Conservation (phyloP, 371 early-diverging fungal species). For the Mortierella sp. region DNA sequence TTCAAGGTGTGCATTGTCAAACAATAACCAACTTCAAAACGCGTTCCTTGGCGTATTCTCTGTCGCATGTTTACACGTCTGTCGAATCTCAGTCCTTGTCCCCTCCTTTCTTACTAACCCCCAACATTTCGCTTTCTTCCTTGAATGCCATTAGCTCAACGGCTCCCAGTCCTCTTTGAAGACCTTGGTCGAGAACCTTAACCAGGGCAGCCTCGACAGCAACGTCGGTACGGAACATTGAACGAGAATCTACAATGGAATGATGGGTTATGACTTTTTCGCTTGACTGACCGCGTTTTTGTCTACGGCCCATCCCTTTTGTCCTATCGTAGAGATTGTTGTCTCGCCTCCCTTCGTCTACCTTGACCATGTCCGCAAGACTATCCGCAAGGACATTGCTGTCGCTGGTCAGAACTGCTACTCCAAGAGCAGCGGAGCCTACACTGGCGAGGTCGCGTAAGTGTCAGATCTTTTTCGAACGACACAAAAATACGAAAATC, state of each 20-base stretch:
- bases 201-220: conserved; percentile 66
- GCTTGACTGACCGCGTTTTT: neutral
- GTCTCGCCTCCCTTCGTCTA: conserved; percentile 97
- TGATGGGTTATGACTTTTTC: neutral
- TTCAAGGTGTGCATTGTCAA: conserved; percentile 53
- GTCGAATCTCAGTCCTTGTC: neutral
- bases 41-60: too few relatives aligned
- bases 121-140: neutral
- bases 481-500: neutral
- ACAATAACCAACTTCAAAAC: too few relatives aligned
- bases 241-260: neutral
- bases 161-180: conserved; percentile 81
- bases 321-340: conserved; percentile 84
- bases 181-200: conserved; percentile 80
- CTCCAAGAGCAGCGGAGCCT: conserved; percentile 91
- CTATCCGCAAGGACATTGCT: conserved; percentile 83
- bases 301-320: neutral
- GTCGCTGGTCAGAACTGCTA: conserved; percentile 98
- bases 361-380: conserved; percentile 83
- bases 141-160: too few relatives aligned
- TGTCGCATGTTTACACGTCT: too few relatives aligned
- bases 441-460: conserved; percentile 98
- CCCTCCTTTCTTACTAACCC: neutral
- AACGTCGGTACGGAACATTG: conserved; percentile 37
- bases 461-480: conserved; percentile 1